phyloP scores from a whole-genome alignment of 176 grass and related monocot genomes.

The Alopecurus myosuroides region DNA sequence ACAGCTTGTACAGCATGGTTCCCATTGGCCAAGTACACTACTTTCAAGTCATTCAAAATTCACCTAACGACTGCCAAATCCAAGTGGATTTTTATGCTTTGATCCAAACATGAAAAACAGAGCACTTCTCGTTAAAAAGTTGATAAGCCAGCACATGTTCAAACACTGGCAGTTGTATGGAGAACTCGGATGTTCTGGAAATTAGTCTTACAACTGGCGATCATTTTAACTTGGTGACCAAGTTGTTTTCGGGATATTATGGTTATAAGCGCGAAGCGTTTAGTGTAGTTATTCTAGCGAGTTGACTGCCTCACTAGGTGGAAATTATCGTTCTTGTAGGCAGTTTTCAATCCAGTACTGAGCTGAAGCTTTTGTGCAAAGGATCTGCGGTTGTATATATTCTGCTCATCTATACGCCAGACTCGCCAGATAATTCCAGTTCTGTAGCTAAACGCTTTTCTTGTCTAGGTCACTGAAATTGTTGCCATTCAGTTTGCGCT shows the following conservation, averaged over 20 bases:
- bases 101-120: neutral
- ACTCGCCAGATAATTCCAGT: neutral
- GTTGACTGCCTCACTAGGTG: neutral
- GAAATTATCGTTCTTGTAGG: neutral
- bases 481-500: neutral
- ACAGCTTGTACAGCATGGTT: neutral
- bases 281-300: neutral
- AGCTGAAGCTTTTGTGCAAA: neutral
- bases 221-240: neutral
- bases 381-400: slow-evolving; percentile 6
- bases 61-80: neutral
- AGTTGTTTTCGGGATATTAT: neutral
- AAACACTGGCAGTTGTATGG: neutral
- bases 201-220: neutral
- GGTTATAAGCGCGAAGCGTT: neutral
- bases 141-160: neutral
- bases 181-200: neutral
- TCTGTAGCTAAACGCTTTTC: neutral
- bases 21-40: neutral
- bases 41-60: neutral
- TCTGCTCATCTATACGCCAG: neutral
- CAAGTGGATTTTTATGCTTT: neutral
- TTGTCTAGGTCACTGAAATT: neutral
- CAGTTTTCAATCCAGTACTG: neutral
- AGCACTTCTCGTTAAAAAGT: neutral